Evolutionary conservation across 257 asterid species (phyloP), one percentile per base, ranked within the genome.

Genomic region (Catharanthus roseus): DNA sequence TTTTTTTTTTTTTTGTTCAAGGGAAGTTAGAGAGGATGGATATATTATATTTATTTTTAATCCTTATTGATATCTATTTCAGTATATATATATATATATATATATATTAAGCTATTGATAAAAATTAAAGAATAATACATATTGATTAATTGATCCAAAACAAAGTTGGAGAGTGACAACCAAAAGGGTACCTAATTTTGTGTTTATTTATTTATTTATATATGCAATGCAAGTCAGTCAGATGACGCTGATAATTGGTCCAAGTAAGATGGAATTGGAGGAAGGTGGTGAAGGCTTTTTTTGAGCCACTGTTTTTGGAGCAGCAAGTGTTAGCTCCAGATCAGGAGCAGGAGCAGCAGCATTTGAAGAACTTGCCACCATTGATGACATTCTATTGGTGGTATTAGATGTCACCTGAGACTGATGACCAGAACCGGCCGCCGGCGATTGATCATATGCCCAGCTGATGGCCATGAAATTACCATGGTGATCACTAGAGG

Each of bases 261-360:
- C 87, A 67, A 71, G 74, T 36, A 80, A 66, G 13, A 74, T 72
- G 64, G 85, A 79, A 56, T 63, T 23, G 83, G 67, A 7, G 88
- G 62, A 5, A 7, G 88, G 62, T 3, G 42, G 42, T 3, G 42
- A 38, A 38, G 79, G 56, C 51, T 76, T 53, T 9, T 45, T 65
- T 68, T 78, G 70, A 72, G 29, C 72, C 69, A 44, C 36, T 21
- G 68, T 65, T 74, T 29, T 75, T 62, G 90, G 90, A 70, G 75
- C 85, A 39, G 84, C 82, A 49, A 88, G 82, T 19, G 85, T 80
- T 63, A 88, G 84, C 78, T 85, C 90, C 80, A 88, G 77, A 29
- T 82, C 82, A 60, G 80, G 82, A 23, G 49, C 67, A 10, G 24
- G 81, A 60, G 80, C 81, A 23, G 49, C 67, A 10, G 24, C 79